phyloP scores from a whole-genome alignment of 2,329 filamentous ascomycete genomes.

The Monosporascus sp. region DNA sequence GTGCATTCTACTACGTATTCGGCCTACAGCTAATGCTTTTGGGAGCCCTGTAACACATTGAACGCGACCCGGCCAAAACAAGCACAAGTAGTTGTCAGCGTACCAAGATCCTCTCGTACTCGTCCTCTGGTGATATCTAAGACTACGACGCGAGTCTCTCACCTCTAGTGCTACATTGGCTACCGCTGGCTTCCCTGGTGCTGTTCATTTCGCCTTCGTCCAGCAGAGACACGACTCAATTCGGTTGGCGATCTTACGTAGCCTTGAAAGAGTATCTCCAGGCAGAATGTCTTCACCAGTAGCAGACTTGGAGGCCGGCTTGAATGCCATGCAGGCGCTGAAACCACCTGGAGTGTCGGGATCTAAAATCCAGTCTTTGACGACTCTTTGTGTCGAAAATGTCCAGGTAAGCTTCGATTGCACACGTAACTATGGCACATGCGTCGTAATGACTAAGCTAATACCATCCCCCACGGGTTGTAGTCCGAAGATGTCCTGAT shows the following conservation, averaged over 20 bases:
- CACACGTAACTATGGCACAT: conserved; percentile 5
- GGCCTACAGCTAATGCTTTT: not conserved
- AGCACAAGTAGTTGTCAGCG: not conserved
- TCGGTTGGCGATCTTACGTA: not conserved
- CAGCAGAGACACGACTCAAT: conserved; percentile 8
- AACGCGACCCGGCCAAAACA: not conserved
- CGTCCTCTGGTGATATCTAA: not conserved
- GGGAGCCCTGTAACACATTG: not conserved
- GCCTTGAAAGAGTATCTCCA: conserved; percentile 11
- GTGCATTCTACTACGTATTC: not conserved
- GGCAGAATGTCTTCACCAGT: conserved; percentile 71
- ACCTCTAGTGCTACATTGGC: conserved; percentile 5
- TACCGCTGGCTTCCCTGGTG: conserved; percentile 9
- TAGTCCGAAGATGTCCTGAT: conserved; percentile 93
- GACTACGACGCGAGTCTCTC: not conserved
- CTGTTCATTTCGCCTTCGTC: conserved; percentile 3
- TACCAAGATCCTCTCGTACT: not conserved
- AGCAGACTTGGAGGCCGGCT: conserved; percentile 82
- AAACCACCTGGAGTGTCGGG: conserved; percentile 94
- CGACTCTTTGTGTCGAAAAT: conserved; percentile 79
- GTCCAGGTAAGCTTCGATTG: conserved; percentile 67
- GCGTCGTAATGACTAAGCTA: conserved; percentile 13
- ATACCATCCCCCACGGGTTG: conserved; percentile 16
- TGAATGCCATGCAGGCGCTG: conserved; percentile 85
- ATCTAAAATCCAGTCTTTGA: conserved; percentile 84